A percentile compares a stretch with the other conserved stretches of the same genome.
phyloP scores from a whole-genome alignment of 2,329 filamentous ascomycete genomes.

The Didymosphaeria variabile region DNA sequence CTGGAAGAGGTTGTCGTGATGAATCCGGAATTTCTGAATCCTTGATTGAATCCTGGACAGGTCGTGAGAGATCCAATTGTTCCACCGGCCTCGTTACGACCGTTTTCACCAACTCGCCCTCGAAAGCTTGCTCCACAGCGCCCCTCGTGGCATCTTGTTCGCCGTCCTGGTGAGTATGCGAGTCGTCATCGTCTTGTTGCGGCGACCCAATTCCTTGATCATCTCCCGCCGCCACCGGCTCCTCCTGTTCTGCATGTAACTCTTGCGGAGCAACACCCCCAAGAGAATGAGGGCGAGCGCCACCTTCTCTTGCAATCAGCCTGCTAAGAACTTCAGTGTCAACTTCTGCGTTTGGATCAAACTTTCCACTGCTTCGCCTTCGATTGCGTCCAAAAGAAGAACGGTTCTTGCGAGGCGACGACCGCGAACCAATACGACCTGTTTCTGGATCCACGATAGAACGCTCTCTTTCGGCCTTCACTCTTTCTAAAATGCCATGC shows the following conservation, averaged over 20 bases:
- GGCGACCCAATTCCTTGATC: constrained; percentile 2
- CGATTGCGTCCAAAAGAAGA: constrained; percentile 38
- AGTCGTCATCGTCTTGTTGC: constrained; percentile 21
- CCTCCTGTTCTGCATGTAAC: constrained; percentile 15
- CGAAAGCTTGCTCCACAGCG: constrained; percentile 15
- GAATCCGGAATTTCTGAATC: constrained; percentile 4
- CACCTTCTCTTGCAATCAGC: constrained; percentile 32
- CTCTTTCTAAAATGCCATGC: constrained; percentile 44
- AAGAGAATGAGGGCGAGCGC: constrained; percentile 21
- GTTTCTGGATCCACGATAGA: constrained; percentile 15
- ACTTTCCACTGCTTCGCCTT: constrained; percentile 42
- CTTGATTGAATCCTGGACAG: not conserved
- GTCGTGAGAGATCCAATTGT: not conserved
- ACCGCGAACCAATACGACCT: constrained; percentile 14
- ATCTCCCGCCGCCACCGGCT: constrained; percentile 15
- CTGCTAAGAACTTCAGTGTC: constrained; percentile 33
- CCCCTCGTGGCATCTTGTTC: constrained; percentile 15
- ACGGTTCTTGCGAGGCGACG: constrained; percentile 35
- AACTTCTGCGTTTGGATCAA: constrained; percentile 36
- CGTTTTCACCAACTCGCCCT: constrained; percentile 18
- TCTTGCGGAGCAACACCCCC: not conserved
- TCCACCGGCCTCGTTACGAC: not conserved
- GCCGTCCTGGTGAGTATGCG: constrained; percentile 13
- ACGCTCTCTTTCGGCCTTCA: constrained; percentile 37
- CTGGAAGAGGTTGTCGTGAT: constrained; percentile 24